These are phyloP conservation scores for Pelargonium australe DNA, from an alignment of 441 rosid genomes.

Conservation along the genomic window DNA sequence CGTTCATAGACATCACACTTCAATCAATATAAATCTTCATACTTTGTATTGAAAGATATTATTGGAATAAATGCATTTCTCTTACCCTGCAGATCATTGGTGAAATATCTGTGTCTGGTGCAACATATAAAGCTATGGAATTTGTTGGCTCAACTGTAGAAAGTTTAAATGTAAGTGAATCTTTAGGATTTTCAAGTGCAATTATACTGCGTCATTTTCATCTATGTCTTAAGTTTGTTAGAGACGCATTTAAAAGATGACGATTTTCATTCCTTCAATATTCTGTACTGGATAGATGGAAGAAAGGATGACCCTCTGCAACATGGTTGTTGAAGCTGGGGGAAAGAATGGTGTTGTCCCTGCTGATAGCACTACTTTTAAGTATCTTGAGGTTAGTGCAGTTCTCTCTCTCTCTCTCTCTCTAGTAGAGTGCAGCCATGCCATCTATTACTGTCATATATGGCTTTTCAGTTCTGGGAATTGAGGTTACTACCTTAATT, in stretches of 20 bases:
- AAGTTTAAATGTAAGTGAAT: conserved; percentile 60
- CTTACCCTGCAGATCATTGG: conserved; percentile 67
- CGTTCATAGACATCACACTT: not conserved
- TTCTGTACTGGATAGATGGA: conserved; percentile 59
- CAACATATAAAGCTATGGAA: conserved; percentile 95
- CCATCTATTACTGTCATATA: not conserved
- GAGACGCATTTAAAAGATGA: not conserved
- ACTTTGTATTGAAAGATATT: not conserved
- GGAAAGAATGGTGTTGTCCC: conserved; percentile 95
- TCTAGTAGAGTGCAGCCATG: not conserved
- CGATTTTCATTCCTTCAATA: conserved; percentile 14
- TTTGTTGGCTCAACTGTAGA: conserved; percentile 87
- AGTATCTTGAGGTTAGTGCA: conserved; percentile 68
- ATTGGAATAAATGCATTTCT: not conserved
- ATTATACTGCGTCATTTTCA: conserved; percentile 6
- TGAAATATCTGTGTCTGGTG: conserved; percentile 95
- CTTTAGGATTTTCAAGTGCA: conserved; percentile 1
- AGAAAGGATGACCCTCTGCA: conserved; percentile 94
- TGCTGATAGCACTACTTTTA: conserved; percentile 79
- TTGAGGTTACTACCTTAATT: not conserved
- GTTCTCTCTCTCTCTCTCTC: not conserved
- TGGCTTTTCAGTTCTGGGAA: not conserved
- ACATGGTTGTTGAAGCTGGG: conserved; percentile 98
- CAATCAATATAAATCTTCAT: not conserved
- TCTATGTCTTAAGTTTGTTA: not conserved